Percentiles rank a stretch among this genome's conserved stretches.
Evolutionary conservation across 352 stramenopile species (phyloP).

Genomic region (Pseudoperonospora humuli): DNA sequence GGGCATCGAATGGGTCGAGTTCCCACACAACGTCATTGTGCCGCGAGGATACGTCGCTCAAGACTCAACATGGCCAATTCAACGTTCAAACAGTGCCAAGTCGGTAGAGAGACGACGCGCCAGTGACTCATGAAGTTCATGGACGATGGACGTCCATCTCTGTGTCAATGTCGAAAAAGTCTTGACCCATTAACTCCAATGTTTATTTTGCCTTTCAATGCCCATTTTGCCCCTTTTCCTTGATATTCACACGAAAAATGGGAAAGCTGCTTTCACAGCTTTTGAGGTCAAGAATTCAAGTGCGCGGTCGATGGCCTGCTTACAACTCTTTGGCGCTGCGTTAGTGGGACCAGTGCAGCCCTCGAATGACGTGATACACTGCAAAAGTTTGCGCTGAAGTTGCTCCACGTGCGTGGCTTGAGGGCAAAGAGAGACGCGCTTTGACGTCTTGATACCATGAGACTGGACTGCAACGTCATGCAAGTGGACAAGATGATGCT

Average conservation of each 20-base stretch:
- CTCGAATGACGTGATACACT: slow-evolving; percentile 65
- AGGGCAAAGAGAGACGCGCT: slow-evolving; percentile 4
- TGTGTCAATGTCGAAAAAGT: background rate
- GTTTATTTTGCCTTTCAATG: background rate
- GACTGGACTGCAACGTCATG: slow-evolving; percentile 1
- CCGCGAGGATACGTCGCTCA: slow-evolving; percentile 26
- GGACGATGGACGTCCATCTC: background rate
- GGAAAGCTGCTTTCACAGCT: slow-evolving; percentile 21
- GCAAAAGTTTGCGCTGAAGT: slow-evolving; percentile 52
- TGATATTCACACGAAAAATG: background rate
- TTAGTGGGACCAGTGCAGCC: slow-evolving; percentile 39
- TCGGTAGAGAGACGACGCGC: slow-evolving; percentile 38
- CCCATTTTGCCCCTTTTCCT: background rate
- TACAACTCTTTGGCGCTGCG: slow-evolving; percentile 37
- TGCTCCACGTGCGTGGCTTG: slow-evolving; percentile 26
- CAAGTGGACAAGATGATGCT: slow-evolving; percentile 46
- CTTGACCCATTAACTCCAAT: background rate
- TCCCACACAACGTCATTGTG: slow-evolving; percentile 36
- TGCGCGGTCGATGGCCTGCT: slow-evolving; percentile 49
- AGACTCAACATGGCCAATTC: slow-evolving; percentile 9
- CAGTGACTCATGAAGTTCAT: slow-evolving; percentile 15
- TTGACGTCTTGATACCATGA: background rate
- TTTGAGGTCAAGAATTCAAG: slow-evolving; percentile 44
- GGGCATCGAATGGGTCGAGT: slow-evolving; percentile 30
- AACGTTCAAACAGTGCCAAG: slow-evolving; percentile 13